A percentile compares a stretch with the other conserved stretches of the same genome.
These are phyloP conservation scores for Curvularia eragrostidis DNA, from an alignment of 2,329 filamentous ascomycete species.

Conservation along the genomic window DNA sequence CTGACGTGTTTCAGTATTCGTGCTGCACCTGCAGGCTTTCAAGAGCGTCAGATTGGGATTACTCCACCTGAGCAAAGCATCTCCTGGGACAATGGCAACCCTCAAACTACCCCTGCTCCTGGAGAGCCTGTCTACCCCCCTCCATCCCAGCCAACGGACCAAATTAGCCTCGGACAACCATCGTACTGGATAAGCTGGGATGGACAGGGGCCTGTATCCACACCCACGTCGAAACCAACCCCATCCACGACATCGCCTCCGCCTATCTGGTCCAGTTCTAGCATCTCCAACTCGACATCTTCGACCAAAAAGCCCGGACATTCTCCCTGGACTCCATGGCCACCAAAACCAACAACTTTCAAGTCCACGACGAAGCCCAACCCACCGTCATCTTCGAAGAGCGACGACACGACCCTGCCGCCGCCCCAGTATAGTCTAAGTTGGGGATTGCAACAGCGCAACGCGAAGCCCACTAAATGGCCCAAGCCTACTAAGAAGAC, in stretches of 20 bases:
- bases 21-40: conserved; percentile 29
- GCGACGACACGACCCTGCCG: conserved; percentile 11
- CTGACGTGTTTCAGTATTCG: conserved; percentile 25
- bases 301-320: conserved; percentile 23
- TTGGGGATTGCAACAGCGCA: conserved; percentile 20
- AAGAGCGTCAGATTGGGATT: conserved; percentile 26
- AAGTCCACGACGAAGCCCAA: conserved; percentile 10
- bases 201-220: conserved; percentile 9
- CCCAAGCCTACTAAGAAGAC: conserved; percentile 6
- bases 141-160: conserved; percentile 14
- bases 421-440: conserved; percentile 21
- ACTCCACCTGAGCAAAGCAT: conserved; percentile 26
- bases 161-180: conserved; percentile 14
- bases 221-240: conserved; percentile 14
- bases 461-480: conserved; percentile 11
- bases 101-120: conserved; percentile 17
- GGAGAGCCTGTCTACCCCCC: conserved; percentile 15
- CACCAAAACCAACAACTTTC: conserved; percentile 17
- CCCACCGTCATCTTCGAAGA: conserved; percentile 6
- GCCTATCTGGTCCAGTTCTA: conserved; percentile 8
- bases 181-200: conserved; percentile 15
- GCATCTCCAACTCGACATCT: background rate
- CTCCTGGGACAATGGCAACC: conserved; percentile 25
- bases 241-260: conserved; percentile 3
- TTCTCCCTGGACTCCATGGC: conserved; percentile 17